Evolutionary conservation across 164 flowering plant genomes (phyloP).

Genomic region (Platanus orientalis): DNA sequence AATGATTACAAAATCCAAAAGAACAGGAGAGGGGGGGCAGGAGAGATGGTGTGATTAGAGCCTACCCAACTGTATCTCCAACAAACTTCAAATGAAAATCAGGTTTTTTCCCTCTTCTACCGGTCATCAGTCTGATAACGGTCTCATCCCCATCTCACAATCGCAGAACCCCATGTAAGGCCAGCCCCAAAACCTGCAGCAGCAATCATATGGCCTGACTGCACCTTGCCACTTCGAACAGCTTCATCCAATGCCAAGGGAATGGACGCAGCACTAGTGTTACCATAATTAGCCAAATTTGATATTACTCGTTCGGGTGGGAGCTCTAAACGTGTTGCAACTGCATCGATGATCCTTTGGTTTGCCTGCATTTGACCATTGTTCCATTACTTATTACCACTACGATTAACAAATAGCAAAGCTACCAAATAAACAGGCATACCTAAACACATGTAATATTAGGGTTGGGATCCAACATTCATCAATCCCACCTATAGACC

Average conservation of each 20-base stretch:
- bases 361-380: conserved; percentile 63
- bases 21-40: too few relatives aligned
- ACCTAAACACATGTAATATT: too few relatives aligned
- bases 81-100: too few relatives aligned
- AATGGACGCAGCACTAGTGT: conserved; percentile 95
- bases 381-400: neutral
- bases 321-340: conserved; percentile 62
- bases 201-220: conserved; percentile 68
- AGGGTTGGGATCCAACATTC: too few relatives aligned
- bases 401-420: too few relatives aligned
- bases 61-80: too few relatives aligned
- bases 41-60: too few relatives aligned
- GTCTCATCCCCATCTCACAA: conserved; percentile 72
- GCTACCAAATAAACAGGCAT: too few relatives aligned
- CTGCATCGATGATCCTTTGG: conserved; percentile 89
- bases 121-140: too few relatives aligned
- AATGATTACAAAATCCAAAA: too few relatives aligned
- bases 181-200: conserved; percentile 94
- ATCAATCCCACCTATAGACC: too few relatives aligned
- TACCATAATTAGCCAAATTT: conserved; percentile 86
- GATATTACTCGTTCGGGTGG: conserved; percentile 70
- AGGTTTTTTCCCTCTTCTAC: too few relatives aligned
- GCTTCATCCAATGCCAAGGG: conserved; percentile 95
- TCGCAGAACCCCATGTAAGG: conserved; percentile 92
- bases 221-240: conserved; percentile 73